A percentile compares a stretch with the other conserved stretches of the same genome.
These are phyloP conservation scores for Cystobasidium tubakii DNA, from an alignment of 768 basidiomycete genomes.

Conservation along the genomic window DNA sequence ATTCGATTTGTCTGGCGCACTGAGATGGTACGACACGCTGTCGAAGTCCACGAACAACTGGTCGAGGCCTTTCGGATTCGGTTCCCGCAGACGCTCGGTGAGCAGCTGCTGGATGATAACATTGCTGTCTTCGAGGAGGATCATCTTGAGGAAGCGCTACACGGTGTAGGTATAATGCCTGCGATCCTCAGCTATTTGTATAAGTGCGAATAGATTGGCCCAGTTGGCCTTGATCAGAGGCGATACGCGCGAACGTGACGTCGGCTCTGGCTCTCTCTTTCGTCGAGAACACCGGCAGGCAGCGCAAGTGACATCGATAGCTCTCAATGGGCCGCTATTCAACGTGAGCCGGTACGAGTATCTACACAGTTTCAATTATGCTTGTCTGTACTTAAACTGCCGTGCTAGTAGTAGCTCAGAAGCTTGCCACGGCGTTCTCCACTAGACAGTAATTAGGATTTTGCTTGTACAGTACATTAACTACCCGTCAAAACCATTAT, in stretches of 20 bases:
- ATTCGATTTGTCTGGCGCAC: slow-evolving; percentile 67
- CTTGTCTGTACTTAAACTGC: too few relatives aligned
- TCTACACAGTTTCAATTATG: too few relatives aligned
- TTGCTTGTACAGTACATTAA: too few relatives aligned
- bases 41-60: slow-evolving; percentile 98
- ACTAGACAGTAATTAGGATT: too few relatives aligned
- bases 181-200: not conserved
- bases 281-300: not conserved
- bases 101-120: slow-evolving; percentile 34
- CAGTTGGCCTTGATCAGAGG: slow-evolving; percentile 4
- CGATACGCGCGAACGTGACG: not conserved
- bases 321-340: too few relatives aligned
- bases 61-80: slow-evolving; percentile 82
- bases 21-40: slow-evolving; percentile 86
- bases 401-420: too few relatives aligned
- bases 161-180: not conserved
- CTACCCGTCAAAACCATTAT: too few relatives aligned
- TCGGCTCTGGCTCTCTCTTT: not conserved
- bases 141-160: slow-evolving; percentile 16
- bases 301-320: too few relatives aligned
- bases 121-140: slow-evolving; percentile 39
- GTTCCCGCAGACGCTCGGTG: slow-evolving; percentile 30
- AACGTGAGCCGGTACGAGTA: too few relatives aligned
- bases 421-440: too few relatives aligned
- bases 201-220: not conserved